Base-by-base conservation (phyloP, 2,329 filamentous ascomycete species). In the Colletotrichum musae region DNA sequence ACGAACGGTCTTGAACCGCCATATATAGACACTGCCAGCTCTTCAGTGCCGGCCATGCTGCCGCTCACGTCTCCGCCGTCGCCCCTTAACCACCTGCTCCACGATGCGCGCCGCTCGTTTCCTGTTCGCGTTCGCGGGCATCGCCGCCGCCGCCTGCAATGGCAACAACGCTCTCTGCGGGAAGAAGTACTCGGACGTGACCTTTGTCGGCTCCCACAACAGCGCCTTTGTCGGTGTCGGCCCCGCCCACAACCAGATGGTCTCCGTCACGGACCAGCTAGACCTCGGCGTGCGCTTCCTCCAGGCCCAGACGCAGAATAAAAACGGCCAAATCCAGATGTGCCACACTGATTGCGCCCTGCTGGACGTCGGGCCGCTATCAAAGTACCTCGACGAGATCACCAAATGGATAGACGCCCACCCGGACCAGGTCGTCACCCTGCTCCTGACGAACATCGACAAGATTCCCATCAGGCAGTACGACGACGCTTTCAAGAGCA, bases 201-300 rank as follows among this genome's bases (percentile, higher is more conserved):
- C 87, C n/a, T 86, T 88, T 68, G 80, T 91, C 18, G 91, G 90
- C 26, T 84, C 91, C 6, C 91, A 93, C 79, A 86, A 93, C 80
- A 87, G 86, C 15, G 86, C 89, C 45, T 93, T 93, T 74, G 86
- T 91, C 48, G 89, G 91, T 48, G 72, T 82, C 58, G 74, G 84
- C 9, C 83, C 84, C 1, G 78, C 83, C 66, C 80, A 91, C 69
- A 91, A 92, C 77, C 91, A 93, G 75, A 86, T 88, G 70, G 82
- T 89, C 58, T 83, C 86, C 5, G 85, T 90, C 26, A 85, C 84
- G 26, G 79, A 81, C 2, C 90, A 92, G 75, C 82, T 93, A 10
- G 79, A 87, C 59, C 80, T 87, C 39, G 91, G 91, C 16, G 85
- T 93, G 48, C 87, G 91, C 24, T 90, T 90, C 72, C 79, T 93